Evolutionary conservation across 164 flowering plant genomes (phyloP).

Genomic region (Annona cherimola): DNA sequence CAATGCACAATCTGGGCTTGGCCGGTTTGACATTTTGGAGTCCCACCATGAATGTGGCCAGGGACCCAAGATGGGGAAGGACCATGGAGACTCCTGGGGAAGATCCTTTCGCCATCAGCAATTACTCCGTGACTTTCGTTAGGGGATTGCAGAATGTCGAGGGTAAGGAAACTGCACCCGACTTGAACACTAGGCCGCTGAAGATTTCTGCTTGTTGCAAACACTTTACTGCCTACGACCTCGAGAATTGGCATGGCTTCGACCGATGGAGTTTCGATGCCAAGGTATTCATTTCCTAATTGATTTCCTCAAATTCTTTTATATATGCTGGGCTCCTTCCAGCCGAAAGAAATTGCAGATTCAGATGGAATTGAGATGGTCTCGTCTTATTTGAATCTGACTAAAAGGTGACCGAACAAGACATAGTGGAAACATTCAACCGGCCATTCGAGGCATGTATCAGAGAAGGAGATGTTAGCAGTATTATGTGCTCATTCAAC

Average conservation of each 20-base stretch:
- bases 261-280: conserved; percentile 75
- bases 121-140: conserved; percentile 57
- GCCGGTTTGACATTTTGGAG: conserved; percentile 81
- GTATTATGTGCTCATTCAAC: conserved; percentile 11
- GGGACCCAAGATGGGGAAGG: conserved; percentile 82
- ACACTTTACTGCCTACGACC: conserved; percentile 75
- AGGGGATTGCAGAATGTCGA: conserved; percentile 50
- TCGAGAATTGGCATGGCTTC: conserved; percentile 62
- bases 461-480: conserved; percentile 11
- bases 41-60: conserved; percentile 66
- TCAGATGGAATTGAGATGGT: no score
- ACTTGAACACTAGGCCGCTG: conserved; percentile 22
- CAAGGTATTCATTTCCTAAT: conserved; percentile 27
- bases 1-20: conserved; percentile 72
- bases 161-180: conserved; percentile 3
- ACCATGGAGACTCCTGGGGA: conserved; percentile 82
- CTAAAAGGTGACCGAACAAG: conserved; percentile 7
- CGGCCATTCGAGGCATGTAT: conserved; percentile 5
- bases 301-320: neutral
- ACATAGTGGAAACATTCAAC: conserved; percentile 6
- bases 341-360: neutral
- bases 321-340: neutral
- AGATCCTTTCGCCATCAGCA: conserved; percentile 49
- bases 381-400: neutral
- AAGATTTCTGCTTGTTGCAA: conserved; percentile 82